Evolutionary conservation across 1,139 yeast species (phyloP), one percentile per base, ranked within the genome.

Genomic region (Zhuliangozyma blackwelliae): DNA sequence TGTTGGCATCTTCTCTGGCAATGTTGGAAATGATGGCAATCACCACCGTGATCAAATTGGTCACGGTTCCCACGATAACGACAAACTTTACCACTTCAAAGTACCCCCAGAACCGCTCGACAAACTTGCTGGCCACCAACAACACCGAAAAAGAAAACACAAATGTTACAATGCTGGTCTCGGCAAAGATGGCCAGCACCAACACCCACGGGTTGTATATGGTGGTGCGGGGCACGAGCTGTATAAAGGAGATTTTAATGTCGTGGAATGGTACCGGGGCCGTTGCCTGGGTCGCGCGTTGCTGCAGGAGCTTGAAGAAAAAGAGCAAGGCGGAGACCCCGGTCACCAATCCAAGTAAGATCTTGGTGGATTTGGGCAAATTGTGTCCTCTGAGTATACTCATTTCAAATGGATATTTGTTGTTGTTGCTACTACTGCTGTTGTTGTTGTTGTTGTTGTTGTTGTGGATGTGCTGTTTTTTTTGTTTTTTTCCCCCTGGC

Each of bases 121-220:
- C 62, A 47, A 74, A 76, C 36, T 63, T 66, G 34, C 72, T 56
- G 22, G 87, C 80, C 34, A 77, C 63, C 31, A 67, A 65, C 38
- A 86, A 57, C 9, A 82, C 66, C 2, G 65, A 46, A 6, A 72
- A 52, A 1, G 87, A 75, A 5, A 76, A 41, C 5, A 74, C 10
- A 40, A 79, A 72, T 29, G 77, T 68, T 43, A 79, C 49, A 1
- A 82, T 37, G 13, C 78, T 63, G 23, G 75, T 72, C 52, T 88
- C 96, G 2, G 87, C 79, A 56, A 86, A 84, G 12, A 86, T 72
- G 0, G 94, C 71, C 2, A 86, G 75, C 26, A 79, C 50, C n/a
- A 87, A 48, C 1, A 86, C 86, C 90, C 95, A 84, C 5, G 96
- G 95, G 44, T 77, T 72, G 40, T 61, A 61, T 4, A 82, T 52